Evolutionary conservation across 495 filamentous ascomycete genomes (phyloP).

Genomic region (Penicilliopsis zonata): DNA sequence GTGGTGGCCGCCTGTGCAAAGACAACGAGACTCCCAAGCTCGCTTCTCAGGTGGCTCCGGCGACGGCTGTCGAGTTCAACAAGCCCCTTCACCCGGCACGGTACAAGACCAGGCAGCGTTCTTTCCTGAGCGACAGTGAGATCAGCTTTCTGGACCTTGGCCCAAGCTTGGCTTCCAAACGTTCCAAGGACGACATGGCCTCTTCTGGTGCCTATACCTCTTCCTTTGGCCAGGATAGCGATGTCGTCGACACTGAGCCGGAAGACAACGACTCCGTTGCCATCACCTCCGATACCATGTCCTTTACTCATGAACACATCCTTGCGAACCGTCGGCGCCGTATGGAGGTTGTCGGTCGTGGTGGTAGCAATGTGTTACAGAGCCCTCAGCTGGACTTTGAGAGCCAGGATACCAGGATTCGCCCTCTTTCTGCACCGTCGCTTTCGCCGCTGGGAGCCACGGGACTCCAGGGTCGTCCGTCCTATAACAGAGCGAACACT

Average conservation of each 20-base stretch:
- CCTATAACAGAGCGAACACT: background rate
- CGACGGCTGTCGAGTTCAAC: background rate
- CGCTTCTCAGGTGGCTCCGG: background rate
- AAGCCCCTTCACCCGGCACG: background rate
- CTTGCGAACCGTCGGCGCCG: background rate
- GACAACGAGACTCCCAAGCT: background rate
- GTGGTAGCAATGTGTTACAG: background rate
- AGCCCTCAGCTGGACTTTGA: background rate
- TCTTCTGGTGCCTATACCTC: background rate
- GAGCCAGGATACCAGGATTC: background rate
- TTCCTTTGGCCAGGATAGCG: background rate
- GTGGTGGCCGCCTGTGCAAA: background rate
- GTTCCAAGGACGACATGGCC: background rate
- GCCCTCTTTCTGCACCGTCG: background rate
- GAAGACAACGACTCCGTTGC: slow-evolving; percentile 7
- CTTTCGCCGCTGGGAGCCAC: background rate
- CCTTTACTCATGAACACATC: slow-evolving; percentile 2
- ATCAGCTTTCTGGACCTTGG: slow-evolving; percentile 20
- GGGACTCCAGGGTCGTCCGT: background rate
- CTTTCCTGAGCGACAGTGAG: slow-evolving; percentile 12
- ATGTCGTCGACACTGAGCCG: background rate
- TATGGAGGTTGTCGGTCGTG: background rate
- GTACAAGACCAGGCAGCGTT: slow-evolving; percentile 1
- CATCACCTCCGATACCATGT: slow-evolving; percentile 5
- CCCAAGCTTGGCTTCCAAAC: slow-evolving; percentile 6